Percentiles rank a stretch among this genome's conserved stretches.
These are phyloP conservation scores for Hypericum androsaemum DNA, from an alignment of 345 rosid species.

Conservation along the genomic window DNA sequence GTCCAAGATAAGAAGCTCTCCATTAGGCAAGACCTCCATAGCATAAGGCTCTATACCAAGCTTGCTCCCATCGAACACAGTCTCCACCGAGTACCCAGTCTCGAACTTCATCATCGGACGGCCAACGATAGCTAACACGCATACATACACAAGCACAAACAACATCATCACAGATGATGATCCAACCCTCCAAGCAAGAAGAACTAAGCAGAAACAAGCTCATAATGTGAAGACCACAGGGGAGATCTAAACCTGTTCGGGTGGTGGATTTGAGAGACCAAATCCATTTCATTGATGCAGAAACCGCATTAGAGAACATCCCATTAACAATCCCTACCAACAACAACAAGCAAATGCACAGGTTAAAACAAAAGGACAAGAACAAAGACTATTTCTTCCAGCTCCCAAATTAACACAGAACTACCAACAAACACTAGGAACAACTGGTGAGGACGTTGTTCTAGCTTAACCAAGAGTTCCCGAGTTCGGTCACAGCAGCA, in stretches of 20 bases:
- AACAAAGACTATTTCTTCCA: background rate
- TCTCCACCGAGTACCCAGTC: conserved; percentile 89
- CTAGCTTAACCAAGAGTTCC: too few relatives aligned
- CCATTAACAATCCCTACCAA: conserved; percentile 75
- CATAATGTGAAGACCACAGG: conserved; percentile 1
- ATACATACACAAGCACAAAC: conserved; percentile 7
- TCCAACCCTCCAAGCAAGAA: conserved; percentile 7
- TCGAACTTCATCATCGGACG: conserved; percentile 95
- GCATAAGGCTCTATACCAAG: conserved; percentile 87
- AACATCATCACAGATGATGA: conserved; percentile 8
- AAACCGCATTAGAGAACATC: conserved; percentile 57
- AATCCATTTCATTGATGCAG: conserved; percentile 73
- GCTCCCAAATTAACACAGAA: background rate
- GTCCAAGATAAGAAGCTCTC: conserved; percentile 84
- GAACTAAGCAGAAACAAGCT: background rate
- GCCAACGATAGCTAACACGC: conserved; percentile 49
- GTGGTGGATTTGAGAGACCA: conserved; percentile 88
- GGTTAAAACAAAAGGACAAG: conserved; percentile 6
- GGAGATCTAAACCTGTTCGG: conserved; percentile 64
- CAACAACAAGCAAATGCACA: too few relatives aligned
- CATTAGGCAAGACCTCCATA: conserved; percentile 68
- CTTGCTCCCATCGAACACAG: conserved; percentile 97
- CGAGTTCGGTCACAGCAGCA: too few relatives aligned
- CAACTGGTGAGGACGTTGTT: too few relatives aligned
- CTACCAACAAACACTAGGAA: too few relatives aligned